Percentiles rank a stretch among this genome's conserved stretches.
Evolutionary conservation across 371 early-diverging fungal genomes (phyloP).

Genomic region (Mortierella sp.): DNA sequence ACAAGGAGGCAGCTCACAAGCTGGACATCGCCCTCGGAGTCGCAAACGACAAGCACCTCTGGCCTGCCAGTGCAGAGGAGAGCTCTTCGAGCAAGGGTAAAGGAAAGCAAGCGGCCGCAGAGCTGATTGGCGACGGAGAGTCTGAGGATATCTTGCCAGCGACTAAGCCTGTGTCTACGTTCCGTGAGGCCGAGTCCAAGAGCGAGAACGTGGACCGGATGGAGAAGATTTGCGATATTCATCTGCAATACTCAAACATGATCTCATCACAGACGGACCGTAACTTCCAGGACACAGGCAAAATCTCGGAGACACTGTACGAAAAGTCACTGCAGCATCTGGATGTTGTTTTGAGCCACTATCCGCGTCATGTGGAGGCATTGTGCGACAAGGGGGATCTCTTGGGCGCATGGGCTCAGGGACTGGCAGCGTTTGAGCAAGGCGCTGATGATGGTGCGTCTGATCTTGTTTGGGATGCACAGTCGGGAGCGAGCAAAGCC

Average conservation of each 20-base stretch:
- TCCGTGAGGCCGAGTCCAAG: slow-evolving; percentile 48
- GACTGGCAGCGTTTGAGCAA: slow-evolving; percentile 39
- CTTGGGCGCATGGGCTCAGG: slow-evolving; percentile 68
- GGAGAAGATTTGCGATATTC: slow-evolving; percentile 56
- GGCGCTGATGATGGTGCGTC: slow-evolving; percentile 1
- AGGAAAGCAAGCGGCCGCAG: slow-evolving; percentile 29
- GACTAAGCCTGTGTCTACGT: slow-evolving; percentile 31
- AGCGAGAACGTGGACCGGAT: slow-evolving; percentile 27
- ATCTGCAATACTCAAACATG: slow-evolving; percentile 67
- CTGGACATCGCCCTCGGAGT: slow-evolving; percentile 53
- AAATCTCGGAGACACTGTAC: slow-evolving; percentile 57
- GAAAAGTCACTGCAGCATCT: slow-evolving; percentile 61
- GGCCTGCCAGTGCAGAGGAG: slow-evolving; percentile 29
- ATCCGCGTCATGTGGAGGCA: slow-evolving; percentile 71
- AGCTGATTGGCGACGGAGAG: slow-evolving; percentile 19
- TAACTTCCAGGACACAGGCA: slow-evolving; percentile 59
- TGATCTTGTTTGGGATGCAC: slow-evolving; percentile 32
- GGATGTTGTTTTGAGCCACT: slow-evolving; percentile 61
- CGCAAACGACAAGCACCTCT: slow-evolving; percentile 37
- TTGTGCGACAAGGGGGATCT: slow-evolving; percentile 79
- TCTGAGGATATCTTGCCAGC: slow-evolving; percentile 37
- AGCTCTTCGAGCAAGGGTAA: slow-evolving; percentile 39
- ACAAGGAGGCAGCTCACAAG: slow-evolving; percentile 51
- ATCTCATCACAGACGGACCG: slow-evolving; percentile 70
- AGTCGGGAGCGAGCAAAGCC: slow-evolving; percentile 35